phyloP scores from a whole-genome alignment of 805 yeast species.

The Candida taoyuanica region DNA sequence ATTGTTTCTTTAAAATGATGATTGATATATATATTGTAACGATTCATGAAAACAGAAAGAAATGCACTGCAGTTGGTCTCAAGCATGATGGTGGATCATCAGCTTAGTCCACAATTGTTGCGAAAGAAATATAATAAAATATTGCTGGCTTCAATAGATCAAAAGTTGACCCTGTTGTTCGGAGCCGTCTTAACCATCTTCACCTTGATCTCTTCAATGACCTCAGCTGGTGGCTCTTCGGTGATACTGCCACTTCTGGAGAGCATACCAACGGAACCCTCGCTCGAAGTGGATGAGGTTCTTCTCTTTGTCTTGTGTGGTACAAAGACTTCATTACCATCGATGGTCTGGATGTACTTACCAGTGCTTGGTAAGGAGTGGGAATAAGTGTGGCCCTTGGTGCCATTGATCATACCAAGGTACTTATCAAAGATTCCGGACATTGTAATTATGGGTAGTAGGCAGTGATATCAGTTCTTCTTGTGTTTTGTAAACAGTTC shows the following conservation, averaged over 20 bases:
- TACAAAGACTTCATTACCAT: conserved; percentile 18
- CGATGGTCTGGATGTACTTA: conserved; percentile 13
- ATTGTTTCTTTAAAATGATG: no score
- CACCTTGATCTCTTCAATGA: conserved; percentile 4
- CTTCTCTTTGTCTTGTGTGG: conserved; percentile 21
- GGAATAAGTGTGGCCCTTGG: conserved; percentile 18
- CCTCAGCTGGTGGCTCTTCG: conserved; percentile 2
- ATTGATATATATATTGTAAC: no score
- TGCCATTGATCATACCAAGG: conserved; percentile 22
- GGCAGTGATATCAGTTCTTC: neutral
- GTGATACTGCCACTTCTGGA: conserved; percentile 5
- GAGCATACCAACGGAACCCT: conserved; percentile 6
- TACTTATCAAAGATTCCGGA: conserved; percentile 30
- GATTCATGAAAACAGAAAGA: no score
- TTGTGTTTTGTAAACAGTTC: neutral
- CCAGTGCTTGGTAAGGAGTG: conserved; percentile 19
- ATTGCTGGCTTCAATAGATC: conserved; percentile 1
- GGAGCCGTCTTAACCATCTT: conserved; percentile 17
- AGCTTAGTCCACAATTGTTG: no score
- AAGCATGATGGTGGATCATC: neutral
- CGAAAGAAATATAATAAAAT: no score
- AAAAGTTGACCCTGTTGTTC: conserved; percentile 23
- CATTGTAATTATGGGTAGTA: conserved; percentile 19
- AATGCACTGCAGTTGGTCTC: no score
- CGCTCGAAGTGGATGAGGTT: conserved; percentile 15